A percentile compares a stretch with the other conserved stretches of the same genome.
phyloP scores from a whole-genome alignment of 345 rosid species.

The Erodium maritimum region DNA sequence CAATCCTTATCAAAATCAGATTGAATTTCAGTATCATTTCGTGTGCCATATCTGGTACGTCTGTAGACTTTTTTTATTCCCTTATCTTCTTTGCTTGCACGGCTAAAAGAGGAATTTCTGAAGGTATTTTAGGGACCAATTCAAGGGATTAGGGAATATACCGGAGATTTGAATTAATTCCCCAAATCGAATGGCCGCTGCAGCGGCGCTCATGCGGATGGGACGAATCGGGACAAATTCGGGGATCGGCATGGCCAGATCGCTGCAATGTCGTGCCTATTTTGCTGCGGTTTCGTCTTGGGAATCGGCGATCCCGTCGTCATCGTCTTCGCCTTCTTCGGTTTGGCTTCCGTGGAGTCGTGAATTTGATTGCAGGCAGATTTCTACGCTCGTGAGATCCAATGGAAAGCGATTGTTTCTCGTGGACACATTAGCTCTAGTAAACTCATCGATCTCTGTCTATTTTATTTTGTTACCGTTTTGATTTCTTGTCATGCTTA shows the following conservation, averaged over 20 bases:
- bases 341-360: background rate
- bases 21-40: too few relatives aligned
- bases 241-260: conserved; percentile 11
- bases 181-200: conserved; percentile 25
- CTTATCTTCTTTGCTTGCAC: background rate
- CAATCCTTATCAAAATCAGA: too few relatives aligned
- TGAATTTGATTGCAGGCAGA: conserved; percentile 19
- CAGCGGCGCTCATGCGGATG: conserved; percentile 30
- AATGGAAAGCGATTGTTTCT: conserved; percentile 63
- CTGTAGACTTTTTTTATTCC: background rate
- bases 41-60: background rate
- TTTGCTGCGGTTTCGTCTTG: conserved; percentile 13
- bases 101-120: background rate
- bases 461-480: background rate
- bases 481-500: too few relatives aligned
- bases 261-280: conserved; percentile 14
- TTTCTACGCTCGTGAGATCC: conserved; percentile 51
- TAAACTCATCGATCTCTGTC: conserved; percentile 13
- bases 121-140: conserved; percentile 1
- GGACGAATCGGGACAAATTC: conserved; percentile 28
- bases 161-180: background rate
- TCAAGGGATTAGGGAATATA: conserved; percentile 1
- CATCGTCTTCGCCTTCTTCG: conserved; percentile 11
- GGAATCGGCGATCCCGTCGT: conserved; percentile 6
- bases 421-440: conserved; percentile 81